Conservation (phyloP, 306 rosid species). For the Adenanthera pavonina region DNA sequence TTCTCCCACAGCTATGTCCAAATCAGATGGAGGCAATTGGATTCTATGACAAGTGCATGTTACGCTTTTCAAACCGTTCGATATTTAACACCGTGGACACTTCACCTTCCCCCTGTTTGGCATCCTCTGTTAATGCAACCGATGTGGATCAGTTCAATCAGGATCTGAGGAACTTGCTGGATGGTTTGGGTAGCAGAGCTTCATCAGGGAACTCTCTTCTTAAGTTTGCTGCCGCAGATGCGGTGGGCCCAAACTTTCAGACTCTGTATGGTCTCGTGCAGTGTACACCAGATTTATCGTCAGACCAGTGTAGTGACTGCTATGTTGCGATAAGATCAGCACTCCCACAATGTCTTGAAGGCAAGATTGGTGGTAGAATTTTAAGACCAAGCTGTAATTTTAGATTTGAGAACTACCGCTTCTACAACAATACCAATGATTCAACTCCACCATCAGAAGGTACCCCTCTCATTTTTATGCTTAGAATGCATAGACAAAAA, state of each 20-base stretch:
- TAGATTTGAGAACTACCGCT: conserved; percentile 34
- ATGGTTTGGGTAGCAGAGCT: conserved; percentile 29
- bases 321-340: neutral
- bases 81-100: conserved; percentile 31
- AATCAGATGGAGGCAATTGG: conserved; percentile 57
- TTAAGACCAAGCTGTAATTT: conserved; percentile 48
- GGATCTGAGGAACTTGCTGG: conserved; percentile 35
- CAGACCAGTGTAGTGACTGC: conserved; percentile 42
- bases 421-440: conserved; percentile 19
- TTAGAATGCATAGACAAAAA: neutral
- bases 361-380: conserved; percentile 30
- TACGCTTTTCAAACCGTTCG: conserved; percentile 54
- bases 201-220: conserved; percentile 32
- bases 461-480: neutral
- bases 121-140: neutral
- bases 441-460: conserved; percentile 31
- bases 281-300: conserved; percentile 56
- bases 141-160: conserved; percentile 35
- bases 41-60: conserved; percentile 44
- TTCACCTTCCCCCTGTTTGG: neutral
- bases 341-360: conserved; percentile 27
- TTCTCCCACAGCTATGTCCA: conserved; percentile 45
- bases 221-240: conserved; percentile 41
- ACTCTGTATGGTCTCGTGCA: conserved; percentile 49
- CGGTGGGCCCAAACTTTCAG: conserved; percentile 33